A percentile compares a stretch with the other conserved stretches of the same genome.
Evolutionary conservation across 2,329 filamentous ascomycete genomes (phyloP).

Genomic region (Pyrenophora graminea): DNA sequence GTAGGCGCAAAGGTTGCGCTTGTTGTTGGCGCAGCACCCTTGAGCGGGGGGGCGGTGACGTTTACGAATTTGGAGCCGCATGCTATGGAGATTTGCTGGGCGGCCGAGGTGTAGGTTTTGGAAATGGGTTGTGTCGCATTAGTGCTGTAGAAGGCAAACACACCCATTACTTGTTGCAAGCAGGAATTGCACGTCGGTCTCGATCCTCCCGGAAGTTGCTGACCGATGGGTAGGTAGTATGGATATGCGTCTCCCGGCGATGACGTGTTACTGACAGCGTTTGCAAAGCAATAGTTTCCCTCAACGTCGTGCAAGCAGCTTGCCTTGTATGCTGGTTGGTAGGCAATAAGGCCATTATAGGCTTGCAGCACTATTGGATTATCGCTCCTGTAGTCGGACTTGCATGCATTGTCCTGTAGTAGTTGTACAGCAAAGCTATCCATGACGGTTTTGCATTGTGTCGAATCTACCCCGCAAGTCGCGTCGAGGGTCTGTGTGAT

Average conservation of each 20-base stretch:
- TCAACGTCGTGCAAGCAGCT: slow-evolving; percentile 74
- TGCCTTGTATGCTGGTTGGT: slow-evolving; percentile 76
- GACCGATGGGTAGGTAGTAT: slow-evolving; percentile 84
- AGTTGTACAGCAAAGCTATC: slow-evolving; percentile 67
- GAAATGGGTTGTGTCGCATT: slow-evolving; percentile 70
- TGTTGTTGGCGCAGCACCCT: slow-evolving; percentile 33
- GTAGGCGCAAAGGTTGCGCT: slow-evolving; percentile 33
- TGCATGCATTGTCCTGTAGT: slow-evolving; percentile 67
- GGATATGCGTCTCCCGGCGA: slow-evolving; percentile 75
- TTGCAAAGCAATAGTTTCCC: slow-evolving; percentile 76
- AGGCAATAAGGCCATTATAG: slow-evolving; percentile 75
- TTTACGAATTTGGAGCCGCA: slow-evolving; percentile 63
- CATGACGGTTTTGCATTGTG: slow-evolving; percentile 69
- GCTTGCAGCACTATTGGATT: slow-evolving; percentile 75
- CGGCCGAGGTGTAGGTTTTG: slow-evolving; percentile 71
- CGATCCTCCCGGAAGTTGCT: slow-evolving; percentile 66
- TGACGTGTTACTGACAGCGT: slow-evolving; percentile 76
- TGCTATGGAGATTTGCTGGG: slow-evolving; percentile 69
- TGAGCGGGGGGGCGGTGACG: slow-evolving; percentile 51
- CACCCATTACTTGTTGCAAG: slow-evolving; percentile 76
- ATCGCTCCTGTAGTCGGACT: slow-evolving; percentile 66
- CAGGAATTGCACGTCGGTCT: slow-evolving; percentile 77
- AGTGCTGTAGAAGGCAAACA: slow-evolving; percentile 72
- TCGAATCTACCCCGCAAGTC: slow-evolving; percentile 71
- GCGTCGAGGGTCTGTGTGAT: slow-evolving; percentile 79